Evolutionary conservation across 441 rosid species (phyloP), one percentile per base, ranked within the genome.

Genomic region (Populus hybrid): DNA sequence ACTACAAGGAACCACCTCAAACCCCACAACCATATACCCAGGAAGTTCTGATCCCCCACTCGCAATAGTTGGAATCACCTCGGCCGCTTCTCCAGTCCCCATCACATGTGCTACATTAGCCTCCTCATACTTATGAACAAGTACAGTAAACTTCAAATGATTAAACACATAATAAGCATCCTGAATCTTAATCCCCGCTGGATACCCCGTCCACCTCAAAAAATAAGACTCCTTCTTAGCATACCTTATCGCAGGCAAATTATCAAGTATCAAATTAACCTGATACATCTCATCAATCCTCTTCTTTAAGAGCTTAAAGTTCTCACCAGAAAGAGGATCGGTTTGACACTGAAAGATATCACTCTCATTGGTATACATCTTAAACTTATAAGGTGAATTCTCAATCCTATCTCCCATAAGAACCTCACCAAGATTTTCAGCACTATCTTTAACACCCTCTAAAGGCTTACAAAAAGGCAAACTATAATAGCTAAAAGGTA

Each of bases 321-420:
- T 75, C 30, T 90, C 92, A 5, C 82, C 88, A 3, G 89, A 82
- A 36, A 93, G 84, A 1, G 88, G 87, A 65, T 82, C 90, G 30
- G 91, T 79, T 69, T 57, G 84, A 75, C 96, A 93, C 76, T 87
- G 80, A 76, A 90, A 90, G 82, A 89, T 80, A 68, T 91, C 90
- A 21, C 86, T 86, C 82, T 88, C 90, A 42, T 91, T 93, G 69
- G 84, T 85, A 78, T 82, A 84, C 97, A 90, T 93, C 78, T 81
- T 90, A 76, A 90, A 93, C 86, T 76, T 87, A 76, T 89, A 91
- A 0, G 97, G 97, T 0, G 97, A 93, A 80, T 93, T 93, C 87
- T 91, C 97, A 57, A 93, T 93, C 79, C 97, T 87, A 83, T 93
- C 96, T 50, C 97, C 97, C 96, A 93, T 86, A 30, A 93, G 86